Evolutionary conservation across 176 grass and related monocot species (phyloP).

Genomic region (Thalia dealbata): DNA sequence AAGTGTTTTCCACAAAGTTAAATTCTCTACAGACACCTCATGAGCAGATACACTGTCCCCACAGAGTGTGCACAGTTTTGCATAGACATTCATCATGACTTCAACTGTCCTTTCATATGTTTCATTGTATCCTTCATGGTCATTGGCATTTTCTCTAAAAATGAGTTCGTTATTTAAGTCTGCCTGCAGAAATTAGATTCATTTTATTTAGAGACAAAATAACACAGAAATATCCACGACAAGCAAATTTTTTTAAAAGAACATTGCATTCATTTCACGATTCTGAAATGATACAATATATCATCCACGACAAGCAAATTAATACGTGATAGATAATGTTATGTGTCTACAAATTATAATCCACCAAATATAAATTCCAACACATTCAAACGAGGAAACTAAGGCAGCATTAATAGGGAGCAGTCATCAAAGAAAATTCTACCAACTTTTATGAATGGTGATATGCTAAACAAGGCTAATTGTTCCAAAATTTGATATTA

Average conservation of each 20-base stretch:
- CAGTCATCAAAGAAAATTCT: not conserved
- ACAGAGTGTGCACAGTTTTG: slow-evolving; percentile 30
- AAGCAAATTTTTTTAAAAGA: too few species aligned
- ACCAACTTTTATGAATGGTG: not conserved
- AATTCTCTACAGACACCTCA: slow-evolving; percentile 35
- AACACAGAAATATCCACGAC: slow-evolving; percentile 8
- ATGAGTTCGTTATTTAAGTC: slow-evolving; percentile 13
- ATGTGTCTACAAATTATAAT: not conserved
- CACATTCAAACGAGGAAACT: not conserved
- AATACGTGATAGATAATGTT: too few species aligned
- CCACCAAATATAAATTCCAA: not conserved
- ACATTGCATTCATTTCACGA: too few species aligned
- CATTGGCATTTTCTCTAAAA: not conserved
- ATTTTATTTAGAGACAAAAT: slow-evolving; percentile 14
- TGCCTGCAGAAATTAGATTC: slow-evolving; percentile 31
- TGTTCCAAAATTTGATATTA: slow-evolving; percentile 1
- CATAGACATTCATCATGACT: slow-evolving; percentile 32
- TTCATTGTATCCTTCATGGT: slow-evolving; percentile 34
- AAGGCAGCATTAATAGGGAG: not conserved
- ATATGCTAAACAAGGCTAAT: not conserved
- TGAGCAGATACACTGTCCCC: slow-evolving; percentile 20
- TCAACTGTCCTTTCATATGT: slow-evolving; percentile 34
- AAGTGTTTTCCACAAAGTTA: slow-evolving; percentile 69
- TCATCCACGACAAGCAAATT: too few species aligned
- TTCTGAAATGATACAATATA: too few species aligned